phyloP scores from a whole-genome alignment of 75 land plant species.

The Picea glauca region DNA sequence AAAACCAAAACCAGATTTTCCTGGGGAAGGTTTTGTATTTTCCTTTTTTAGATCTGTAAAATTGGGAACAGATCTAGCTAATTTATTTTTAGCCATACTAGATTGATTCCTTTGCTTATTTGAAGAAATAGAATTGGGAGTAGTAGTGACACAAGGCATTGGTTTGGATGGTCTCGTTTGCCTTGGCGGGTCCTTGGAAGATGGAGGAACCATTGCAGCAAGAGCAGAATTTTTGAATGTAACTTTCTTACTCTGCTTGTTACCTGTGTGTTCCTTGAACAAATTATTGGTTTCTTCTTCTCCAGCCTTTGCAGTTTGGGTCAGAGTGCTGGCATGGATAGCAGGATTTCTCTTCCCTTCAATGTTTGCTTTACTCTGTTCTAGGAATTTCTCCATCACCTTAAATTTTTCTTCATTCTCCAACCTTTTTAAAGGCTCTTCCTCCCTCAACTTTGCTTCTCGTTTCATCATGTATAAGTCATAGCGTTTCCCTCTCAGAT shows the following conservation, averaged over 20 bases:
- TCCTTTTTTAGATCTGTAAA: constrained; percentile 84
- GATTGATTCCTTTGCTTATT: background rate
- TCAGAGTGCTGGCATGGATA: constrained; percentile 3
- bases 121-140: no score
- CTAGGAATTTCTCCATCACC: constrained; percentile 81
- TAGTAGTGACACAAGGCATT: background rate
- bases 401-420: constrained; percentile 89
- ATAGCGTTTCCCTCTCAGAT: constrained; percentile 65
- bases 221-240: constrained; percentile 3
- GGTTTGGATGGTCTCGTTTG: background rate
- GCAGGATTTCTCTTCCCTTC: constrained; percentile 23
- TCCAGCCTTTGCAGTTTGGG: constrained; percentile 40
- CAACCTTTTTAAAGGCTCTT: constrained; percentile 57
- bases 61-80: constrained; percentile 73
- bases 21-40: constrained; percentile 54
- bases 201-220: background rate
- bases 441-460: constrained; percentile 83
- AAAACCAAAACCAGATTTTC: background rate
- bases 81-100: background rate
- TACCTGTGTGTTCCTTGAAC: constrained; percentile 16
- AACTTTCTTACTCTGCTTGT: constrained; percentile 14
- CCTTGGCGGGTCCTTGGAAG: background rate
- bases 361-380: constrained; percentile 67
- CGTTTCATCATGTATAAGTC: constrained; percentile 70
- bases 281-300: constrained; percentile 31